Base-by-base conservation (phyloP, 495 filamentous ascomycete species). In the Thermothielavioides terrestris region DNA sequence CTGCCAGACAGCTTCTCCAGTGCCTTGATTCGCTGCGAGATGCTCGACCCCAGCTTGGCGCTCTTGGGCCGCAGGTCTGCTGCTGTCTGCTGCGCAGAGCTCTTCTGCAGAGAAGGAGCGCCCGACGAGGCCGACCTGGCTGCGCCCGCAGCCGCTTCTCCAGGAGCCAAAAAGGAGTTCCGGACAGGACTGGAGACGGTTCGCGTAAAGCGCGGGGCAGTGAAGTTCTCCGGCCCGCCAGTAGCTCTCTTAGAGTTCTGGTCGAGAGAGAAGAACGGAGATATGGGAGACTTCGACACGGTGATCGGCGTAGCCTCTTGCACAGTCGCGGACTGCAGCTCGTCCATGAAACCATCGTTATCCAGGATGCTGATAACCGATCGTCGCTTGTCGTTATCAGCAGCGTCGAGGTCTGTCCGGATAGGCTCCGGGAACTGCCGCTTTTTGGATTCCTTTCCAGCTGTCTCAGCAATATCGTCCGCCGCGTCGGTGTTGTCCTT, bases 281-380 rank as follows among this genome's bases (percentile, higher is more conserved):
- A 80, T n/a, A 85, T 79, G 45, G 89, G 88, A n/a, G 89, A 88
- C 61, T 89, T 89, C 1, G 84, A 82, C 7, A 94, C 85, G 0
- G 80, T 80, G 15, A 95, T 80, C 3, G 87, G 86, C 59, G 85
- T 85, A 21, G 89, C 89, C 68, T 94, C 79, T 61, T 94, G 79
- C 15, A 94, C 68, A 2, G 82, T 88, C 27, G 88, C 89, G 30
- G 79, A 85, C 54, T 85, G 85, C 43, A 95, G 71, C 71, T 95
- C 88, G 50, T 92, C 85, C 81, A 94, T 85, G 56, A 94, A 83
- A 27, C 83, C 87, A 65, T 95, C 88, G 63, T 94, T 87, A 6
- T 86, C 90, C 26, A 79, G 76, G 48, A 83, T 77, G 56, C 82
- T 78, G 56, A 81, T 78, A 53, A 83, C 76, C 3, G 81, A 80